Evolutionary conservation across 495 filamentous ascomycete genomes (phyloP).

Genomic region (Zalerion maritima): DNA sequence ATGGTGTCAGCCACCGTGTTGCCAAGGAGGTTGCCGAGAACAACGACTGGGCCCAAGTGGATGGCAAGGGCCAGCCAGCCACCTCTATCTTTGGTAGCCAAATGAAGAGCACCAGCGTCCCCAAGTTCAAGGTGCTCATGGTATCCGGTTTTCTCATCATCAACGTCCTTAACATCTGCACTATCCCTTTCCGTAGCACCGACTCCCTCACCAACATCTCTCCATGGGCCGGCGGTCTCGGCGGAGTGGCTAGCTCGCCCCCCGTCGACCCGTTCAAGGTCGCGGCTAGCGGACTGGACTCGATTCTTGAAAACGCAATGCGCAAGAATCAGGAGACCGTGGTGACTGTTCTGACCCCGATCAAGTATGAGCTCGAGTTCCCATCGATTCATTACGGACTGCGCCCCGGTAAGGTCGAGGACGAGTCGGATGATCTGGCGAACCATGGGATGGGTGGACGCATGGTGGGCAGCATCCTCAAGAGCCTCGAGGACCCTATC

Average conservation of each 20-base stretch:
- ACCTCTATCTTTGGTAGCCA: slow-evolving; percentile 72
- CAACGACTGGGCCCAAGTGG: slow-evolving; percentile 61
- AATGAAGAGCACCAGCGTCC: slow-evolving; percentile 71
- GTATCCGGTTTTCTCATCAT: slow-evolving; percentile 77
- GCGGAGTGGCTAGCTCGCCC: slow-evolving; percentile 39
- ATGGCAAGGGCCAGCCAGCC: slow-evolving; percentile 31
- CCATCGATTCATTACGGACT: slow-evolving; percentile 59
- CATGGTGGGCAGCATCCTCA: slow-evolving; percentile 77
- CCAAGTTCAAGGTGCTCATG: slow-evolving; percentile 95
- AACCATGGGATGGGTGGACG: slow-evolving; percentile 65
- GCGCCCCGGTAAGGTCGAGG: no score
- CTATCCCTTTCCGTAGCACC: slow-evolving; percentile 66
- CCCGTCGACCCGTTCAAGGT: slow-evolving; percentile 94
- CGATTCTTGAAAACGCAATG: slow-evolving; percentile 56
- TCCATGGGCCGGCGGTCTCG: slow-evolving; percentile 36
- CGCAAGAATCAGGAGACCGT: slow-evolving; percentile 49
- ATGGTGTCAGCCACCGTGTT: slow-evolving; percentile 76
- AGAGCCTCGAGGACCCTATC: slow-evolving; percentile 87
- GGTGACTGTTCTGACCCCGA: slow-evolving; percentile 78
- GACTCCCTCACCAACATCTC: slow-evolving; percentile 32
- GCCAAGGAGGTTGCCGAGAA: slow-evolving; percentile 89
- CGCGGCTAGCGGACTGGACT: slow-evolving; percentile 75
- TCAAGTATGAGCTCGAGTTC: slow-evolving; percentile 87
- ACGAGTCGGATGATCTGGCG: slow-evolving; percentile 30
- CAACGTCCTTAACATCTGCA: slow-evolving; percentile 76